Evolutionary conservation across 345 rosid genomes (phyloP), one percentile per base, ranked within the genome.

Genomic region (Gossypium australe): DNA sequence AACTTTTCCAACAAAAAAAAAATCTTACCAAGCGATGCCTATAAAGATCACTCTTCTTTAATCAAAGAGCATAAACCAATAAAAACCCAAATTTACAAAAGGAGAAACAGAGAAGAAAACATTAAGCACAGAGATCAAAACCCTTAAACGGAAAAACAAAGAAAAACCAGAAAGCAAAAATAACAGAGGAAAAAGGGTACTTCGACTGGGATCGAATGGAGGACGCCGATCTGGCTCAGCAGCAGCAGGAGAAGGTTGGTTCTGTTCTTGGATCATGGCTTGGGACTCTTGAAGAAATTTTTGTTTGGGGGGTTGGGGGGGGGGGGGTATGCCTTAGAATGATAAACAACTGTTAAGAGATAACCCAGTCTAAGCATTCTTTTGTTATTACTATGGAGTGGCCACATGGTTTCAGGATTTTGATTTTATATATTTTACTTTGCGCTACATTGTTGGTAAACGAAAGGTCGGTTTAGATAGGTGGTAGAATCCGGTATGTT

Each of bases 121-220:
- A 20, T 27, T 47, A 27, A 62, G 24, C 43, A 55, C 18, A 48
- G 47, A 25, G 47, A 22, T 34, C n/a, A 67, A 76, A 82, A 72
- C 76, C 80, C 73, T 77, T 76, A 53, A 66, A 72, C 53, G 73
- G 10, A 49, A 17, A 67, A 25, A 64, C 24, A 63, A 74, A 67
- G 63, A 65, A 74, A 59, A 43, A 22, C 67, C 41, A 16, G 60
- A 68, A 65, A 47, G 59, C 14, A 43, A 47, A 64, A n/a, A 38
- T 41, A 64, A 20, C 5, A 48, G 38, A 70, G 18, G 44, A 20
- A 63, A 14, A 66, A 63, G 71, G 27, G 84, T 88, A 93, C 98
- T 90, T 88, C 98, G 88, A 82, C 88, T 84, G 52, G 98, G 98
- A 82, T 93, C 93, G 80, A 93, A 90, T 2, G 80, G 78, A 18